These are phyloP conservation scores for Psidium friedrichsthalianum DNA, from an alignment of 345 rosid species.

Conservation along the genomic window DNA sequence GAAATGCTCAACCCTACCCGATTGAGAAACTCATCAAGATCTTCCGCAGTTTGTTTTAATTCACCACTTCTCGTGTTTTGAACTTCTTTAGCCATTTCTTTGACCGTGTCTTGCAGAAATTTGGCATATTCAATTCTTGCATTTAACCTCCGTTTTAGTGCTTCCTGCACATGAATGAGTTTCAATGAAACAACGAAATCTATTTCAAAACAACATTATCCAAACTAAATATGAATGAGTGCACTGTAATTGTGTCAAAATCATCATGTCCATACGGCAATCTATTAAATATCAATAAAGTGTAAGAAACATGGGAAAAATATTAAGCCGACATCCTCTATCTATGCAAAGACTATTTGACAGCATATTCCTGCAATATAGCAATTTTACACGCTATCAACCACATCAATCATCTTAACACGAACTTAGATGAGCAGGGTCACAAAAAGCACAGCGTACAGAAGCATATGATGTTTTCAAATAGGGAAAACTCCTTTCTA, in stretches of 20 bases:
- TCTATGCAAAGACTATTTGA: neutral
- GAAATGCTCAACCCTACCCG: constrained; percentile 18
- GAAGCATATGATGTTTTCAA: neutral
- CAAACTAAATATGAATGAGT: neutral
- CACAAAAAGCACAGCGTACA: neutral
- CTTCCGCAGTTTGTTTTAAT: constrained; percentile 49
- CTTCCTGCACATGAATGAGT: constrained; percentile 34
- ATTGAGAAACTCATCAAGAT: constrained; percentile 56
- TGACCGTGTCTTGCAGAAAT: constrained; percentile 78
- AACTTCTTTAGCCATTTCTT: constrained; percentile 91
- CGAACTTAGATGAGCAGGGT: neutral
- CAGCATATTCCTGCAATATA: neutral
- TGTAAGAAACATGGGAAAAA: neutral
- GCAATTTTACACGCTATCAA: neutral
- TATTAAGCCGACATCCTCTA: neutral
- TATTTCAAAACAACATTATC: neutral
- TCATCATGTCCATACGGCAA: neutral
- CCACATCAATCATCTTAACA: neutral
- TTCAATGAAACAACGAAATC: neutral
- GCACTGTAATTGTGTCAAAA: neutral
- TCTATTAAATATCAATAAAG: neutral
- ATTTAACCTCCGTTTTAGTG: constrained; percentile 49
- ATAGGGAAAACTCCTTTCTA: neutral
- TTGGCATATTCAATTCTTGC: constrained; percentile 73
- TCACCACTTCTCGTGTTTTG: constrained; percentile 77